Percentiles rank a stretch among this genome's conserved stretches.
phyloP scores from a whole-genome alignment of 306 rosid genomes.

The Vigna unguiculata region DNA sequence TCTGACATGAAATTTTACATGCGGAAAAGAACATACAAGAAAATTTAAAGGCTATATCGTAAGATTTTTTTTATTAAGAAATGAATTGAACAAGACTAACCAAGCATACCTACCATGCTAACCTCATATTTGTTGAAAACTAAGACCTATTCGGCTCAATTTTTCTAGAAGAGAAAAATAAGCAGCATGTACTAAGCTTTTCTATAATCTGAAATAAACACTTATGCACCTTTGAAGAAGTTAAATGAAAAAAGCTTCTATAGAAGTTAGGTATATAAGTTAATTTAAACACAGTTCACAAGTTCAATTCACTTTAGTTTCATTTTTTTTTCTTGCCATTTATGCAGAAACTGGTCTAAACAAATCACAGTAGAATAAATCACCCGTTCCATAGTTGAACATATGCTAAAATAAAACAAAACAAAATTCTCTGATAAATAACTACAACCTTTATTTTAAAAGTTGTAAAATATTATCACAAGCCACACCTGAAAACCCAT shows the following conservation, averaged over 20 bases:
- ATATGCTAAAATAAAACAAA: not conserved
- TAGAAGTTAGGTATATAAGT: too few relatives aligned
- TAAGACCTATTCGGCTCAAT: too few relatives aligned
- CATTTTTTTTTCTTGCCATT: not conserved
- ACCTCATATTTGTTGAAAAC: not conserved
- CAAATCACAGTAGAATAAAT: not conserved
- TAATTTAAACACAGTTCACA: too few relatives aligned
- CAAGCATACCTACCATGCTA: not conserved
- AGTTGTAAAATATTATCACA: not conserved
- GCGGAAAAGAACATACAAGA: not conserved
- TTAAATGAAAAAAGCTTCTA: too few relatives aligned
- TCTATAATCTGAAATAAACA: not conserved
- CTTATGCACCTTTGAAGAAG: not conserved
- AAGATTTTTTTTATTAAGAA: not conserved
- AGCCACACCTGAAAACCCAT: not conserved
- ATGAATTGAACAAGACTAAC: slow-evolving; percentile 11
- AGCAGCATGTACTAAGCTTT: not conserved
- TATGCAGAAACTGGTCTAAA: not conserved
- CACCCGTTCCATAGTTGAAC: not conserved
- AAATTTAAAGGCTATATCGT: not conserved
- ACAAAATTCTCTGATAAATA: not conserved
- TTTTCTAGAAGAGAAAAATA: not conserved
- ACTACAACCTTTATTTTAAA: not conserved
- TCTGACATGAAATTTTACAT: not conserved
- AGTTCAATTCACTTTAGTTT: not conserved